A percentile compares a stretch with the other conserved stretches of the same genome.
Evolutionary conservation across 352 stramenopile species (phyloP).

Genomic region (Pythium diclinum): DNA sequence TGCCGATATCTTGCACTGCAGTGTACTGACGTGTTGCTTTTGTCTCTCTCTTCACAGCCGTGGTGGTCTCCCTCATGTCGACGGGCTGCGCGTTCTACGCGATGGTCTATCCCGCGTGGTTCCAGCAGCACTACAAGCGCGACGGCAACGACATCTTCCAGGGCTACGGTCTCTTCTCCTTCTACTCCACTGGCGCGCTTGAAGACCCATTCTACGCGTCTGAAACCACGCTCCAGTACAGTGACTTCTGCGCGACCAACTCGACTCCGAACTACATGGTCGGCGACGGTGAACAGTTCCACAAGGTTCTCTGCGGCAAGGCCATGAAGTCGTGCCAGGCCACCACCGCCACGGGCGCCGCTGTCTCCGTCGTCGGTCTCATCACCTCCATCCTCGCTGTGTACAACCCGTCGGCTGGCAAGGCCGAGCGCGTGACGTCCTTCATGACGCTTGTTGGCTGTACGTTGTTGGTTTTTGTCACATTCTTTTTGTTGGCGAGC

Average conservation of each 20-base stretch:
- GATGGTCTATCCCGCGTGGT: conserved; percentile 80
- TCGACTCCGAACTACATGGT: conserved; percentile 82
- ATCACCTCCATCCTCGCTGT: conserved; percentile 67
- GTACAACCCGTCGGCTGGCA: conserved; percentile 73
- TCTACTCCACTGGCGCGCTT: conserved; percentile 75
- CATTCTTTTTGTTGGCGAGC: background rate
- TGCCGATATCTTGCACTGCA: background rate
- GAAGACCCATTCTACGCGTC: conserved; percentile 80
- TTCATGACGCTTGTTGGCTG: conserved; percentile 80
- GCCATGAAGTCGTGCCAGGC: conserved; percentile 68
- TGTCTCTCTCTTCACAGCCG: conserved; percentile 37
- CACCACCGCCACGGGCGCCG: conserved; percentile 56
- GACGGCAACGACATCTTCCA: conserved; percentile 74
- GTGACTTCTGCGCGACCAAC: conserved; percentile 54
- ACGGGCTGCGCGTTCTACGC: conserved; percentile 76
- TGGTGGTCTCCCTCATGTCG: conserved; percentile 74
- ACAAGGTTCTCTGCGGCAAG: conserved; percentile 66
- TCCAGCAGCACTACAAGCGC: conserved; percentile 81
- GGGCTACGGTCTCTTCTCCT: conserved; percentile 76
- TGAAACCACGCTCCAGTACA: conserved; percentile 73
- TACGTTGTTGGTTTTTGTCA: conserved; percentile 33
- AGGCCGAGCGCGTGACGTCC: conserved; percentile 69
- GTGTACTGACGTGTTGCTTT: conserved; percentile 14
- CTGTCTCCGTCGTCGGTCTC: conserved; percentile 56
- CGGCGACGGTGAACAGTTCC: conserved; percentile 69